These are phyloP conservation scores for Dryadomyces quercus-mongolicae DNA, from an alignment of 2,329 filamentous ascomycete species.

Conservation along the genomic window DNA sequence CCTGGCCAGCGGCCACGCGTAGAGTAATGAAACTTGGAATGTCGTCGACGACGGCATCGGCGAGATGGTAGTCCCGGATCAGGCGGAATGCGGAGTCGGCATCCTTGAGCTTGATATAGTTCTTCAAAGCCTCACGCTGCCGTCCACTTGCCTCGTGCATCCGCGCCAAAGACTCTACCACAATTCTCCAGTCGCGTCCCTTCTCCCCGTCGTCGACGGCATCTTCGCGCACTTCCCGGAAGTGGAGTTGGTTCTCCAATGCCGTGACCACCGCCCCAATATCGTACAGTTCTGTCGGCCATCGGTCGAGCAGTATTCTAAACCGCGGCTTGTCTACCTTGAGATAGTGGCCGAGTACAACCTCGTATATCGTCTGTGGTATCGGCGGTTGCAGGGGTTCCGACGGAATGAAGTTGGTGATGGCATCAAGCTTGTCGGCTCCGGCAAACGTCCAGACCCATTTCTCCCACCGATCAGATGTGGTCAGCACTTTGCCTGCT, in stretches of 20 bases:
- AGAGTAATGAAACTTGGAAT: slow-evolving; percentile 81
- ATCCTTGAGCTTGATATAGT: slow-evolving; percentile 84
- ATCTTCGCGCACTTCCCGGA: slow-evolving; percentile 62
- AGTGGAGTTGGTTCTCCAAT: slow-evolving; percentile 71
- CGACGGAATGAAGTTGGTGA: slow-evolving; percentile 70
- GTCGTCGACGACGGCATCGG: slow-evolving; percentile 79
- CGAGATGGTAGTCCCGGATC: slow-evolving; percentile 79
- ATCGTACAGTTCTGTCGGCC: slow-evolving; percentile 78
- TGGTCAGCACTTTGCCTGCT: slow-evolving; percentile 71
- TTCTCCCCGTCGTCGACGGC: slow-evolving; percentile 60
- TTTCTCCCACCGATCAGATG: slow-evolving; percentile 78
- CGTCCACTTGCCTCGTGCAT: slow-evolving; percentile 73
- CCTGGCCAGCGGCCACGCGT: slow-evolving; percentile 62
- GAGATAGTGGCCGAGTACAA: slow-evolving; percentile 81
- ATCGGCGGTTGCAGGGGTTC: slow-evolving; percentile 68
- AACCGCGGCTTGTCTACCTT: slow-evolving; percentile 64
- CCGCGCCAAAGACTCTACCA: slow-evolving; percentile 77
- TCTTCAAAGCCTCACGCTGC: slow-evolving; percentile 72
- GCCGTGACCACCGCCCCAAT: slow-evolving; percentile 62
- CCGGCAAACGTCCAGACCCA: slow-evolving; percentile 91
- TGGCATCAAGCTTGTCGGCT: slow-evolving; percentile 78
- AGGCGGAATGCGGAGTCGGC: slow-evolving; percentile 79
- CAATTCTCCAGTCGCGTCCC: slow-evolving; percentile 74
- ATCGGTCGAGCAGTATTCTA: slow-evolving; percentile 65
- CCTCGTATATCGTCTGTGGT: slow-evolving; percentile 73